Evolutionary conservation across 768 basidiomycete genomes (phyloP), one percentile per base, ranked within the genome.

Genomic region (Pulveroboletus sp.): DNA sequence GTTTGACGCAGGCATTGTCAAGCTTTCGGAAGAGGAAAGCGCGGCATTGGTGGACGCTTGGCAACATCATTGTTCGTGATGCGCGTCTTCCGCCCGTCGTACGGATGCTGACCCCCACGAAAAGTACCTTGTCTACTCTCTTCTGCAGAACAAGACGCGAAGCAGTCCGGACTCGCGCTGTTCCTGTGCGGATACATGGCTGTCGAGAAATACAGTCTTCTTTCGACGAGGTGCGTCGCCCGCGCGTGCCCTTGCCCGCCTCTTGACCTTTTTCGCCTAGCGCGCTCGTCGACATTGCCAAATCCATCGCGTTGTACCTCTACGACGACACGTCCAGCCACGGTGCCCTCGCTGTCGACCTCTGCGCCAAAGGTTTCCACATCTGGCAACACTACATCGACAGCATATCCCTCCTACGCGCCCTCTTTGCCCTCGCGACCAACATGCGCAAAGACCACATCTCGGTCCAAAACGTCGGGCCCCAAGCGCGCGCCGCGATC

Each of bases 371-470:
- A 38, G 95, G 95, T 0, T 98, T 97, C 63, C 79, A 86, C 38
- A 82, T 94, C 41, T 98, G 94, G 94, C 93, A 97, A 61, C 84
- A 92, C 56, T 93, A 94, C 57, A 77, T 94, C 49, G 94, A 98
- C 56, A 82, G 93, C 0, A 87, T 93, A 74, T 85, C 86, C 50
- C 84, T 97, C 46, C 72, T 98, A 16, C 84, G 95, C 6, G 79
- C 85, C 1, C 75, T 98, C 11, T 95, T 94, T 64, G 75, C 72
- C 16, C 75, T 97, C 21, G 87, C 93, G 0, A 92, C 92, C 4
- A 82, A 71, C 47, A 66, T 76, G 24, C 76, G 79, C 24, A 90
- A 90, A 55, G 87, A 90, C n/a, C 71, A 75, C 0, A 83, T 86
- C 25, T 77, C 75, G 4, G 56, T 79, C 5, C 84, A 88, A 51